phyloP scores from a whole-genome alignment of 2,329 filamentous ascomycete genomes.

The Coniochaeta ligniaria region DNA sequence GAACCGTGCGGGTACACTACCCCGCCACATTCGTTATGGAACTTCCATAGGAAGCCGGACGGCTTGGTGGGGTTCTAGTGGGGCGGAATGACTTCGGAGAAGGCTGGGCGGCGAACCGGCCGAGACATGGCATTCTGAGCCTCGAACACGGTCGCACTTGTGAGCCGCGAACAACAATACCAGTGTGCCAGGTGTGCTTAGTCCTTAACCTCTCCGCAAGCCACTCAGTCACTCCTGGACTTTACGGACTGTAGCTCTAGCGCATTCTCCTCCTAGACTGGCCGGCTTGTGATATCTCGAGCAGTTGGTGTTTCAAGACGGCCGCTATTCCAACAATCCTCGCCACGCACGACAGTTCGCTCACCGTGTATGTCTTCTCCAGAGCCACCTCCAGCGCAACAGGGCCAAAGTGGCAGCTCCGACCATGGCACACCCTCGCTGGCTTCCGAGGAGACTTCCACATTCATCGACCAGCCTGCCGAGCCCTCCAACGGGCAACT shows the following conservation, averaged over 20 bases:
- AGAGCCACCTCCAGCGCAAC: conserved; percentile 9
- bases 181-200: not conserved
- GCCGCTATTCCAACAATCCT: not conserved
- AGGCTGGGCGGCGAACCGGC: too few species aligned
- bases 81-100: not conserved
- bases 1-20: not conserved
- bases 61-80: not conserved
- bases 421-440: conserved; percentile 6
- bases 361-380: conserved; percentile 18
- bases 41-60: too few species aligned
- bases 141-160: not conserved
- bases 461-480: not conserved
- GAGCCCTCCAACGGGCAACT: not conserved
- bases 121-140: not conserved
- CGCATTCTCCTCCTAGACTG: too few species aligned
- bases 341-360: not conserved
- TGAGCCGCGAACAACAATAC: not conserved
- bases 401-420: conserved; percentile 11
- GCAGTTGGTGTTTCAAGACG: not conserved
- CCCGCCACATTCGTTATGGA: not conserved
- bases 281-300: not conserved
- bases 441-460: conserved; percentile 7
- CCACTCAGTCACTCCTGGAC: not conserved
- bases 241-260: too few species aligned
- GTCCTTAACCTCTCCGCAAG: not conserved